These are phyloP conservation scores for Smallanthus sonchifolius DNA, from an alignment of 129 eudicot species.

Conservation along the genomic window DNA sequence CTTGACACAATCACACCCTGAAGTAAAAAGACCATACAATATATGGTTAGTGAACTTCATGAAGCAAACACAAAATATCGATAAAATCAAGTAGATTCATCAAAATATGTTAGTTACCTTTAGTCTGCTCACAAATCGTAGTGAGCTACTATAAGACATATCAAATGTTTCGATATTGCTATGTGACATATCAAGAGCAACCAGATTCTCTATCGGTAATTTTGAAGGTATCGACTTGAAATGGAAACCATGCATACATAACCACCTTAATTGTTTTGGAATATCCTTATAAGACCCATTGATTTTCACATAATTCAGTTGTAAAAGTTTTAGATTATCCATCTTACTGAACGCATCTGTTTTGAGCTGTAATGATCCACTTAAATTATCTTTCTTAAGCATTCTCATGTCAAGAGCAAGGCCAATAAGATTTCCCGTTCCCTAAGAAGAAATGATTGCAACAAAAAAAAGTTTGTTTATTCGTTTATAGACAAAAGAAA, in stretches of 20 bases:
- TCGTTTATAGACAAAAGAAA: neutral
- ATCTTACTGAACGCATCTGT: constrained; percentile 8
- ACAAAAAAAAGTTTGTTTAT: neutral
- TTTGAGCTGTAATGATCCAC: neutral
- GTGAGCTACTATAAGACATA: neutral
- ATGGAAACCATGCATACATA: constrained; percentile 19
- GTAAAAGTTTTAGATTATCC: constrained; percentile 15
- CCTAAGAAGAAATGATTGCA: constrained; percentile 17
- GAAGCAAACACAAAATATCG: too few relatives aligned
- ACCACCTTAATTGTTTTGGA: constrained; percentile 21
- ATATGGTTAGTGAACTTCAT: neutral
- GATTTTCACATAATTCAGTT: constrained; percentile 3
- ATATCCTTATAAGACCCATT: constrained; percentile 2
- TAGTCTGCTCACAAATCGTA: neutral
- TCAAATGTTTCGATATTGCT: constrained; percentile 1
- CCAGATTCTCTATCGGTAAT: neutral
- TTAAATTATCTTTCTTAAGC: neutral
- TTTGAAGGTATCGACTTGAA: constrained; percentile 7
- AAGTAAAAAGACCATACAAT: neutral
- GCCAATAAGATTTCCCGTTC: constrained; percentile 18
- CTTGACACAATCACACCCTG: neutral
- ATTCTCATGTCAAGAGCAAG: constrained; percentile 22
- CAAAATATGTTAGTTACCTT: neutral
- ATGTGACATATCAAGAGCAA: constrained; percentile 23
- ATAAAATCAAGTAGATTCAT: neutral